These are phyloP conservation scores for Aureobasidium sp. DNA, from an alignment of 2,329 filamentous ascomycete genomes.

Conservation along the genomic window DNA sequence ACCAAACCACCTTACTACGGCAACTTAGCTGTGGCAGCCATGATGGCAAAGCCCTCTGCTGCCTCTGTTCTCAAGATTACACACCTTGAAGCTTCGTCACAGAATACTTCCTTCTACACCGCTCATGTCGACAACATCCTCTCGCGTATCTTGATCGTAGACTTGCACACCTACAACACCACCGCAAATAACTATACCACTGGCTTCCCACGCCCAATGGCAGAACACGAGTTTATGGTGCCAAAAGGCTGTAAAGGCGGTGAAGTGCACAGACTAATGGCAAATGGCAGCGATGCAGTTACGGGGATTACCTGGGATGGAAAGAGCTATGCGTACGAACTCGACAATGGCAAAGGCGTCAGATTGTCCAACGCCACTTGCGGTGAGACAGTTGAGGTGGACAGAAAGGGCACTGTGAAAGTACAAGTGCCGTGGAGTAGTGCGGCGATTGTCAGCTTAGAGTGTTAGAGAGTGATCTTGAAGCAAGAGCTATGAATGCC, in stretches of 20 bases:
- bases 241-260: conserved; percentile 24
- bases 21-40: conserved; percentile 51
- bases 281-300: conserved; percentile 58
- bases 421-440: conserved; percentile 16
- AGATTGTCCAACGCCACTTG: conserved; percentile 49
- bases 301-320: conserved; percentile 57
- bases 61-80: conserved; percentile 33
- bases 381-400: conserved; percentile 36
- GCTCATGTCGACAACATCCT: conserved; percentile 43
- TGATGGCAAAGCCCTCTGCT: conserved; percentile 39
- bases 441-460: conserved; percentile 5
- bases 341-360: conserved; percentile 48
- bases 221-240: conserved; percentile 39
- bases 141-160: conserved; percentile 47
- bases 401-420: neutral
- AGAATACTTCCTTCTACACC: conserved; percentile 37
- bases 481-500: neutral
- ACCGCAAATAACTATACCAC: conserved; percentile 37
- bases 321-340: conserved; percentile 54
- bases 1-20: conserved; percentile 61
- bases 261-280: conserved; percentile 43
- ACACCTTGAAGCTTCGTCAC: conserved; percentile 36
- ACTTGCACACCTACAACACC: conserved; percentile 51
- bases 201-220: conserved; percentile 28
- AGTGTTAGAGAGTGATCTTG: neutral